Base-by-base conservation (phyloP, 2,329 filamentous ascomycete species). In the Tolypocladium cylindrosporum region DNA sequence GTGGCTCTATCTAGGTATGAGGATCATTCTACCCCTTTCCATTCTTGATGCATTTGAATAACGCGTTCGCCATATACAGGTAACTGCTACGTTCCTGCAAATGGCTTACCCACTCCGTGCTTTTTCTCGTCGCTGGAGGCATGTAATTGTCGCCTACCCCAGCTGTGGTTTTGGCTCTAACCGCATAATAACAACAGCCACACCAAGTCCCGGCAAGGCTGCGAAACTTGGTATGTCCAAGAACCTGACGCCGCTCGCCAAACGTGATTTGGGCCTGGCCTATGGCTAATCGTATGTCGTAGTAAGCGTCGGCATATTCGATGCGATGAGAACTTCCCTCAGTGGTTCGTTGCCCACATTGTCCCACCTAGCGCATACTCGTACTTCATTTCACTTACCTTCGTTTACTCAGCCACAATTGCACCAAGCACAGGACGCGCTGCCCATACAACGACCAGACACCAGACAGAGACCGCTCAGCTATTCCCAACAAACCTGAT, bases 191-290 rank as follows among this genome's bases (percentile, higher is more conserved):
- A 45, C 14, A 16, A 55, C 37, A 96, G 93, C 79, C 94, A 99
- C 79, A 99, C 94, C 72, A 99, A 99, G 80, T 97, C 93, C 68
- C 88, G 94, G 70, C 97, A 96, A 77, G 94, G 94, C 62, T 99
- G 94, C 81, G 93, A 94, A 69, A 96, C 91, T 61, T 99, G 94
- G 78, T 81, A 77, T 61, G 27, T 27, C 27, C 27, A 27, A 27
- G 27, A 27, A 27, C 16, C 57, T 59, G 36, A 53, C 39, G 42
- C 16, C 4, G 36, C 16, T 16, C 14, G 27, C 27, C 50, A 53
- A 50, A 54, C 50, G 31, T 34, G n/a, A 34, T 34, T 39, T 36
- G n/a, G 19, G 8, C 13, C 2, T 45, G 3, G 6, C 6, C 24
- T 14, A 8, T 24, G 10, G 1, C 6, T 45, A 8, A 45, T 27